Evolutionary conservation across 2,329 filamentous ascomycete species (phyloP).

Genomic region (Ophiostoma ulmi): DNA sequence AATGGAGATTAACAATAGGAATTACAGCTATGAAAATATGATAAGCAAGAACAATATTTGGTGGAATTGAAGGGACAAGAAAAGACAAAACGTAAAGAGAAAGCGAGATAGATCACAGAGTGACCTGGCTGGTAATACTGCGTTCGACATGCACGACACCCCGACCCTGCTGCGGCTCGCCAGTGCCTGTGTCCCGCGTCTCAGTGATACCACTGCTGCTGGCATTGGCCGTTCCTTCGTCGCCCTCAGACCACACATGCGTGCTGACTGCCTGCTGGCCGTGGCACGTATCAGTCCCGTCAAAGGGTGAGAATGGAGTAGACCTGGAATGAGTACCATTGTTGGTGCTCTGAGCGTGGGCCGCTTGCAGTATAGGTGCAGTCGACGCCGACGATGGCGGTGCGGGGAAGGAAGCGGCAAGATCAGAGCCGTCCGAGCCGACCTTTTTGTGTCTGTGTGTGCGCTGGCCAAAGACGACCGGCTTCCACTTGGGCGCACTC

Average conservation of each 20-base stretch:
- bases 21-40: background rate
- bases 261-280: constrained; percentile 18
- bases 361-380: background rate
- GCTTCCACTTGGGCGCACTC: background rate
- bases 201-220: background rate
- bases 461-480: background rate
- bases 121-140: constrained; percentile 21
- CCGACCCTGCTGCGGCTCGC: background rate
- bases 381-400: background rate
- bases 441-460: background rate
- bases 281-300: background rate
- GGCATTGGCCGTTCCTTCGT: background rate
- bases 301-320: constrained; percentile 14
- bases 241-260: constrained; percentile 22
- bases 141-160: constrained; percentile 20
- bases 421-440: background rate
- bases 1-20: too few relatives aligned
- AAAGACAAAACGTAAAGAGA: constrained; percentile 4
- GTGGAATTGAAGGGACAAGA: background rate
- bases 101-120: background rate
- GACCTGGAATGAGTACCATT: background rate
- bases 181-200: background rate
- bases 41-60: background rate
- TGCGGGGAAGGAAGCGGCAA: background rate
- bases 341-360: background rate